Conservation (phyloP, 805 yeast species). For the Wickerhamomyces xylosicus region DNA sequence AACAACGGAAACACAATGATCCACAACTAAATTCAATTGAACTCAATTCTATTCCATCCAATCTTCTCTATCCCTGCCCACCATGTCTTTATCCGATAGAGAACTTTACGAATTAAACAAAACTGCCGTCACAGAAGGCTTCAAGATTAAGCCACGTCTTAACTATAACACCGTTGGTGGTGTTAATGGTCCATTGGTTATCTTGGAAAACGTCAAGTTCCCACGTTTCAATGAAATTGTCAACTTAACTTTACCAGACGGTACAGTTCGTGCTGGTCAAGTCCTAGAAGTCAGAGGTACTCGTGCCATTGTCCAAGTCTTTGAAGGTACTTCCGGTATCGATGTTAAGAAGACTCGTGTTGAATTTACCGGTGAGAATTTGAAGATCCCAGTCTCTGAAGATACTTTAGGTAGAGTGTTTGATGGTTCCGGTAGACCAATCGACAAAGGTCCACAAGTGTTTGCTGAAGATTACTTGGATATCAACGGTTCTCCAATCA, state of each 20-base stretch:
- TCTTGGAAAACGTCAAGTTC: conserved; percentile 74
- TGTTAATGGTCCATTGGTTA: conserved; percentile 96
- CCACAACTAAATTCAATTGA: too few species aligned
- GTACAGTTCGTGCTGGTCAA: conserved; percentile 91
- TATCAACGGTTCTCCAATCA: conserved; percentile 97
- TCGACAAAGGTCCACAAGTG: conserved; percentile 96
- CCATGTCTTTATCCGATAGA: conserved; percentile 24
- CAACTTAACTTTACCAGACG: conserved; percentile 93
- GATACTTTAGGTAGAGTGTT: conserved; percentile 96
- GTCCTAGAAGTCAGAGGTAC: conserved; percentile 96
- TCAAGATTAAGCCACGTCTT: conserved; percentile 82
- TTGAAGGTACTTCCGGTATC: conserved; percentile 97
- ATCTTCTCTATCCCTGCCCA: neutral
- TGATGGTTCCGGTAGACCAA: conserved; percentile 98
- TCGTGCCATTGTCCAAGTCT: conserved; percentile 96
- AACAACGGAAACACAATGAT: too few species aligned
- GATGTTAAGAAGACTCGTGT: conserved; percentile 97
- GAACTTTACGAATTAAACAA: conserved; percentile 65
- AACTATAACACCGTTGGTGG: conserved; percentile 96
- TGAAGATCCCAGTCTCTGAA: conserved; percentile 91
- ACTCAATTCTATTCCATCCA: neutral
- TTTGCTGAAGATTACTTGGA: conserved; percentile 98
- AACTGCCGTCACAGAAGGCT: conserved; percentile 85
- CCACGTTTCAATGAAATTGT: conserved; percentile 96
- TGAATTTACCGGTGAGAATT: conserved; percentile 91